Conservation (phyloP, 805 yeast species). For the Ogataea minuta region DNA sequence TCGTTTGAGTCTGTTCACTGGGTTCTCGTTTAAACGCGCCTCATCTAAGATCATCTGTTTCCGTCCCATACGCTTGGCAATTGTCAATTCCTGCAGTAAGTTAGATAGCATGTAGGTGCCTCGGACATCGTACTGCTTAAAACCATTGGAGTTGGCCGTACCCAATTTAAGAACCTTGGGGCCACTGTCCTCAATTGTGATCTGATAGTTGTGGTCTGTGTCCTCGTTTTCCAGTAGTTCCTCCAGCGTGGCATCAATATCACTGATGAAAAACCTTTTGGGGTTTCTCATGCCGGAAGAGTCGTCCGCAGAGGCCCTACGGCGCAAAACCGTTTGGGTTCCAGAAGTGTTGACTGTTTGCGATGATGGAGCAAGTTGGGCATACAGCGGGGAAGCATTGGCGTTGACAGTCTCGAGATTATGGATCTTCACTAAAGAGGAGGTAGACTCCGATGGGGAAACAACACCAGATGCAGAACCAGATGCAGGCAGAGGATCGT, state of each 20-base stretch:
- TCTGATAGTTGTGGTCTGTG: constrained; percentile 81
- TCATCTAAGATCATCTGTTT: constrained; percentile 79
- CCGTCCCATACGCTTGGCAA: constrained; percentile 79
- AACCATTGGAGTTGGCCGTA: constrained; percentile 84
- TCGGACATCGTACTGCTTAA: constrained; percentile 64
- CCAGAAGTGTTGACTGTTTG: background rate
- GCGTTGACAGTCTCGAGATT: constrained; percentile 15
- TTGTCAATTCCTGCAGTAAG: constrained; percentile 81
- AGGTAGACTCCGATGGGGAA: constrained; percentile 22
- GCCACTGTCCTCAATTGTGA: constrained; percentile 81
- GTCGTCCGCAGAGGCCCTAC: constrained; percentile 58
- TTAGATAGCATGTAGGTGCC: constrained; percentile 91
- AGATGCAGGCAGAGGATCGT: constrained; percentile 4
- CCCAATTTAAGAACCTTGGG: constrained; percentile 80
- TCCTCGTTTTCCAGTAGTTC: constrained; percentile 75
- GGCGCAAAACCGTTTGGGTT: constrained; percentile 21
- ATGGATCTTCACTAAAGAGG: constrained; percentile 19
- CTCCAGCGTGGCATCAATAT: constrained; percentile 69
- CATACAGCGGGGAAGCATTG: background rate
- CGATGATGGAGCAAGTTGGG: background rate
- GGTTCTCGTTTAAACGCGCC: constrained; percentile 80
- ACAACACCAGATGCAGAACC: constrained; percentile 2
- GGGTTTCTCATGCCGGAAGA: constrained; percentile 33
- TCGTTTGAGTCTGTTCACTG: constrained; percentile 72
- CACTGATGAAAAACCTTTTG: constrained; percentile 64